Evolutionary conservation across 1,284 basidiomycete genomes (phyloP).

Genomic region (Grifola frondosa): DNA sequence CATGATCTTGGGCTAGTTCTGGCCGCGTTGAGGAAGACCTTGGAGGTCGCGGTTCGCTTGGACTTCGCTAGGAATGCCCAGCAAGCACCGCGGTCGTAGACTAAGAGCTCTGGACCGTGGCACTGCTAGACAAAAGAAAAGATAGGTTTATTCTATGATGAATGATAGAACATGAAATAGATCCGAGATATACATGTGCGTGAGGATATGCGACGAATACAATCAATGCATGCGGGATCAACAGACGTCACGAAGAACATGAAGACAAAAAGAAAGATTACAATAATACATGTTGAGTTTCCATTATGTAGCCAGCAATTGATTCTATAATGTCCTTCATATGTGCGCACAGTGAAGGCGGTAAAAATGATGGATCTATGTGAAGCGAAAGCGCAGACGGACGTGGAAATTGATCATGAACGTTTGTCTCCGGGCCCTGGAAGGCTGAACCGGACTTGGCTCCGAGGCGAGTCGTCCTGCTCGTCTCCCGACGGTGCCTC

Average conservation of each 20-base stretch:
- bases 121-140: no score
- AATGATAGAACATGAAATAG: not conserved
- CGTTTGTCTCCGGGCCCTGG: conserved; percentile 13
- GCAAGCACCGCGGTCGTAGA: no score
- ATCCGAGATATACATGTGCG: no score
- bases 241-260: conserved; percentile 6
- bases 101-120: no score
- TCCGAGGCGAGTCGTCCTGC: conserved; percentile 21
- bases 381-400: no score
- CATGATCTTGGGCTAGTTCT: not conserved
- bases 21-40: not conserved
- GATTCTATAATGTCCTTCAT: no score
- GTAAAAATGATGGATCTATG: no score
- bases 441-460: conserved; percentile 28
- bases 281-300: conserved; percentile 10
- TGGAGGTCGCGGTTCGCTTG: no score
- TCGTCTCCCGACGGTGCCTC: conserved; percentile 17
- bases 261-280: not conserved
- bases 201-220: conserved; percentile 12
- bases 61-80: no score
- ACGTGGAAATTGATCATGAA: no score
- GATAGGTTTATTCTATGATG: not conserved
- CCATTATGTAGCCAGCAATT: no score
- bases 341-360: no score
- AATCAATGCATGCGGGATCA: conserved; percentile 6